A percentile compares a stretch with the other conserved stretches of the same genome.
Conservation (phyloP, 805 yeast species). For the Metschnikowia orientalis region DNA sequence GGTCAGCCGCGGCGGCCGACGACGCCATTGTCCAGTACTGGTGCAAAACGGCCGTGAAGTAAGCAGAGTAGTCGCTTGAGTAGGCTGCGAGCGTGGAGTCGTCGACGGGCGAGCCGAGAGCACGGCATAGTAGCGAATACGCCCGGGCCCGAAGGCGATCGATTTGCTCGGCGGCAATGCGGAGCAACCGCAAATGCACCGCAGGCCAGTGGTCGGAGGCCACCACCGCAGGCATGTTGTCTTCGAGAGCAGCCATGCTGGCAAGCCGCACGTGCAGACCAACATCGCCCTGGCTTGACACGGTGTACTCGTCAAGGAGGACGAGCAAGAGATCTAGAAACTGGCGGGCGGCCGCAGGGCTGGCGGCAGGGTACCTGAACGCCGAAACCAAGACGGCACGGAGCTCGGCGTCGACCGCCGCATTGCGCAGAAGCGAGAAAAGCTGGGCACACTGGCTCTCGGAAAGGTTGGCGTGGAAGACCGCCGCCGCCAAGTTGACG, state of each 20-base stretch:
- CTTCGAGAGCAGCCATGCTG: conserved; percentile 27
- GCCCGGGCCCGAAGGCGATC: conserved; percentile 49
- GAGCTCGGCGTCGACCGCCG: conserved; percentile 26
- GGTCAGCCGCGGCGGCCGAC: not conserved
- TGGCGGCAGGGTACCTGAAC: conserved; percentile 17
- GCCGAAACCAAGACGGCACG: conserved; percentile 24
- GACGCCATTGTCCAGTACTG: no score
- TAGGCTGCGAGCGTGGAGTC: not conserved
- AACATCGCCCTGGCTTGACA: conserved; percentile 85
- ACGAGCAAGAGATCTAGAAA: conserved; percentile 15
- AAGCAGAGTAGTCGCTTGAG: conserved; percentile 8
- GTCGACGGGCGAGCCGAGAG: conserved; percentile 11
- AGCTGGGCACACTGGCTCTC: conserved; percentile 18
- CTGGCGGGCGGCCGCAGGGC: conserved; percentile 9
- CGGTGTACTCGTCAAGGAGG: conserved; percentile 70
- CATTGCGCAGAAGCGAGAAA: conserved; percentile 22
- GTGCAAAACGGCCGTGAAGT: conserved; percentile 22
- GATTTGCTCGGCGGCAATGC: conserved; percentile 62
- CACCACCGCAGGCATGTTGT: not conserved
- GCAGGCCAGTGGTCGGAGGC: not conserved
- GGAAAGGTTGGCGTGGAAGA: conserved; percentile 25
- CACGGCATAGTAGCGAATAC: conserved; percentile 28
- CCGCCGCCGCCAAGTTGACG: conserved; percentile 30
- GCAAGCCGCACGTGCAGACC: conserved; percentile 68
- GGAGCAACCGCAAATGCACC: conserved; percentile 35